Evolutionary conservation across 2,329 filamentous ascomycete species (phyloP), one percentile per base, ranked within the genome.

Genomic region (Cylindrodendrum hubeiense): DNA sequence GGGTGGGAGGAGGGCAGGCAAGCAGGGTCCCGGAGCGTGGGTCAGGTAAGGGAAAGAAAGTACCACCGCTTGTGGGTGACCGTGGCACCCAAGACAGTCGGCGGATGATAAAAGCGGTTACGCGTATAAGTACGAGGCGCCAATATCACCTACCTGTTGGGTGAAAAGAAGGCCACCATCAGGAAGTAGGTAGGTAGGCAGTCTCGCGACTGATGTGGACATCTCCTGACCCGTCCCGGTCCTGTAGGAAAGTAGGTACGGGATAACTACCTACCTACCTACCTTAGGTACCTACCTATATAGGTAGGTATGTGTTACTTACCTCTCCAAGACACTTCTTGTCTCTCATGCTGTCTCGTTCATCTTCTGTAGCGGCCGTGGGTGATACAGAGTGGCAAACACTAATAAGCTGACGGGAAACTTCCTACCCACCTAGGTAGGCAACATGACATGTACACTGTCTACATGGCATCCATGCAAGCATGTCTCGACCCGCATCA

Each of bases 31-130:
- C 47, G 28, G 47, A 30, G 47, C 47, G 47, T 50, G 47, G 47
- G 47, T 50, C 47, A 50, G 47, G 47, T 33, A 50, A 34, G 47
- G 47, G n/a, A 49, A 49, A 50, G n/a, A 49, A 49, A 50, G 28
- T 22, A 15, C 47, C 26, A 33, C 47, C 10, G 47, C 8, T 49
- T 9, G n/a, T 8, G 10, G 24, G 28, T 19, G n/a, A 21, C 47
- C 28, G 15, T 24, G n/a, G n/a, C 19, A 43, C 22, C 41, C 17
- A 22, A 47, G 44, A 17, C 24, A 24, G 43, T 26, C 22, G 43
- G 26, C 15, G 26, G 24, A 12, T 15, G 43, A 6, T 17, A 21
- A 49, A n/a, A 21, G 46, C n/a, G 46, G 26, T 30, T 49, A 33
- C 46, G 46, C 46, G 26, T 49, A 49, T 49, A 49, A 30, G 46